Percentiles rank a stretch among this genome's conserved stretches.
Evolutionary conservation across 225 moss, liverwort and hornwort genomes (phyloP).

Genomic region (Polytrichum formosum): DNA sequence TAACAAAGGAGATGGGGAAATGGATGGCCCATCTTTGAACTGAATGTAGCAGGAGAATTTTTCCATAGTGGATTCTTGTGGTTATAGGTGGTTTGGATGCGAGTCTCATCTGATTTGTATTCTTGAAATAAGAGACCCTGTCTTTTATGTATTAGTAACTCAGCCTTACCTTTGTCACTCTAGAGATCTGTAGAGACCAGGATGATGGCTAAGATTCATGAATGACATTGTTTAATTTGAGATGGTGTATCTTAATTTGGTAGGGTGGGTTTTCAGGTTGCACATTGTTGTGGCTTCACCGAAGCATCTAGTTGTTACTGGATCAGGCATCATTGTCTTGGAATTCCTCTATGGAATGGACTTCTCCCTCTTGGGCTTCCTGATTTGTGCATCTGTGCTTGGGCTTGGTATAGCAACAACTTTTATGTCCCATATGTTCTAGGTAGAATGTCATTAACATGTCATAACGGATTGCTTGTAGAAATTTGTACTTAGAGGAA

Average conservation of each 20-base stretch:
- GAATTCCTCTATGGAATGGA: conserved; percentile 88
- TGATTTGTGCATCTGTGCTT: conserved; percentile 75
- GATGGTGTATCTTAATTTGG: conserved; percentile 3
- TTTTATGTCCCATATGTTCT: neutral
- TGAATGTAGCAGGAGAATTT: too few species aligned
- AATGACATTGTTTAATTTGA: neutral
- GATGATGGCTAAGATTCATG: too few species aligned
- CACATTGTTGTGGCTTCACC: conserved; percentile 87
- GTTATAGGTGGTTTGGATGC: too few species aligned
- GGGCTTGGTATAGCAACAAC: conserved; percentile 55
- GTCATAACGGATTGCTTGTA: neutral
- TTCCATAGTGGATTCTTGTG: too few species aligned
- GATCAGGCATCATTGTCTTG: conserved; percentile 70
- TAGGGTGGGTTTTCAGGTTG: conserved; percentile 54
- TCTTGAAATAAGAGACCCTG: too few species aligned
- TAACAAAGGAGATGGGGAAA: too few species aligned
- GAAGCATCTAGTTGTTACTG: conserved; percentile 73
- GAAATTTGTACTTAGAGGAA: neutral
- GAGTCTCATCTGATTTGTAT: too few species aligned
- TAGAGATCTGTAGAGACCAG: too few species aligned
- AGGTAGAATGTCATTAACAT: neutral
- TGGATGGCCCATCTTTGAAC: too few species aligned
- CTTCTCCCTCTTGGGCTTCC: conserved; percentile 83
- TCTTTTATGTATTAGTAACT: too few species aligned
- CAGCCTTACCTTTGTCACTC: too few species aligned